phyloP scores from a whole-genome alignment of 345 rosid species.

The Syzygium grande region DNA sequence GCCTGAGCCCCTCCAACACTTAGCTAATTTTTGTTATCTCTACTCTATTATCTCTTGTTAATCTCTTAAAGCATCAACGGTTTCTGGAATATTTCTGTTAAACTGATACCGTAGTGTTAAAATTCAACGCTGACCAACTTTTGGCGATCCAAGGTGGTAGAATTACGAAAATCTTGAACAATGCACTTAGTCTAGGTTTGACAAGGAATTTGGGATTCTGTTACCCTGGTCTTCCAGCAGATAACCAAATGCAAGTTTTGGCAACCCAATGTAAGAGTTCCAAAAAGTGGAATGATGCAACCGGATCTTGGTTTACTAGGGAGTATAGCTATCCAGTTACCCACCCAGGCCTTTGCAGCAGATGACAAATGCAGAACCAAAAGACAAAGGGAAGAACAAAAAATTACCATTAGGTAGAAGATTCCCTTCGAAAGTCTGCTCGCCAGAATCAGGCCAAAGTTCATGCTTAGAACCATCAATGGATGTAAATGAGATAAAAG shows the following conservation, averaged over 20 bases:
- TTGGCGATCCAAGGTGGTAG: not conserved
- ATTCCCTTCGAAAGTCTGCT: slow-evolving; percentile 46
- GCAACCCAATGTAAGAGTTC: not conserved
- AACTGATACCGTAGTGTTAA: not conserved
- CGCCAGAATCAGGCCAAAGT: slow-evolving; percentile 65
- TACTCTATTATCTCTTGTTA: not conserved
- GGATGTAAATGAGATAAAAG: slow-evolving; percentile 61
- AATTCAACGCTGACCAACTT: not conserved
- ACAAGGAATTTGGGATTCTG: not conserved
- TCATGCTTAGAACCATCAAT: slow-evolving; percentile 70
- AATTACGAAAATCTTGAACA: not conserved
- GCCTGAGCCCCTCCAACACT: not conserved
- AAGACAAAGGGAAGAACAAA: not conserved
- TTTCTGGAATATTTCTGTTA: not conserved
- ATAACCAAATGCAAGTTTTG: not conserved
- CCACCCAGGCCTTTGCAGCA: not conserved
- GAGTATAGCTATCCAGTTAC: not conserved
- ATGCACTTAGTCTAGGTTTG: not conserved
- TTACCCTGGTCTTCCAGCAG: not conserved
- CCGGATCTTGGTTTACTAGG: not conserved
- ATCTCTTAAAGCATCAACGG: not conserved
- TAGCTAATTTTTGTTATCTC: not conserved
- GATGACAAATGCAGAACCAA: not conserved
- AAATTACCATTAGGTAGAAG: slow-evolving; percentile 59
- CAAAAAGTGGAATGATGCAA: not conserved